Conservation (phyloP, 768 basidiomycete genomes). For the Gloeopeniophorella convolvens region DNA sequence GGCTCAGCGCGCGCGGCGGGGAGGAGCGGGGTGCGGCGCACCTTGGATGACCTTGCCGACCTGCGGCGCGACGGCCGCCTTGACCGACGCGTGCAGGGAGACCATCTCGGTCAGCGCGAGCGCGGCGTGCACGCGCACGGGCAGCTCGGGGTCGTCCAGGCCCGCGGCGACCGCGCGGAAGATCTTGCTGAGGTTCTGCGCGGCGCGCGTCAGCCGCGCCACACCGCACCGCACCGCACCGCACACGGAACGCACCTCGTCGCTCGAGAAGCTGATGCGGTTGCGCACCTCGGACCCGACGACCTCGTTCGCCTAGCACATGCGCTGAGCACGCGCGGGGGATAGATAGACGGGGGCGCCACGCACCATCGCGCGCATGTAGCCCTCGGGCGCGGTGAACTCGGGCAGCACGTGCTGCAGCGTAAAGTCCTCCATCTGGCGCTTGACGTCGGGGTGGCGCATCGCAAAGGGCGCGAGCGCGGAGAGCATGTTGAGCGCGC, state of each 20-base stretch:
- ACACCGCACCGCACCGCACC: neutral
- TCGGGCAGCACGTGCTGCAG: constrained; percentile 68
- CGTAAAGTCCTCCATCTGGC: constrained; percentile 73
- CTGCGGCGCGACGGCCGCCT: constrained; percentile 60
- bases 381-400: constrained; percentile 59
- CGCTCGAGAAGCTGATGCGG: constrained; percentile 58
- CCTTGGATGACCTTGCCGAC: constrained; percentile 87
- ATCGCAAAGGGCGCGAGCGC: constrained; percentile 74
- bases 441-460: constrained; percentile 75
- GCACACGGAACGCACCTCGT: constrained; percentile 42
- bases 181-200: constrained; percentile 53
- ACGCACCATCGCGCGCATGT: constrained; percentile 72
- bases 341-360: neutral
- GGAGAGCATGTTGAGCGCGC: constrained; percentile 78
- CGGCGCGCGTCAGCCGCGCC: neutral
- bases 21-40: no score
- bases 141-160: constrained; percentile 72
- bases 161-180: constrained; percentile 60
- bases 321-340: neutral
- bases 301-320: constrained; percentile 69
- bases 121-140: constrained; percentile 79
- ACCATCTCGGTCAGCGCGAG: constrained; percentile 77
- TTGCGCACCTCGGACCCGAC: constrained; percentile 66
- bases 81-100: constrained; percentile 56
- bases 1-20: no score